Conservation (phyloP, 441 rosid genomes). For the Erodium texanum region DNA sequence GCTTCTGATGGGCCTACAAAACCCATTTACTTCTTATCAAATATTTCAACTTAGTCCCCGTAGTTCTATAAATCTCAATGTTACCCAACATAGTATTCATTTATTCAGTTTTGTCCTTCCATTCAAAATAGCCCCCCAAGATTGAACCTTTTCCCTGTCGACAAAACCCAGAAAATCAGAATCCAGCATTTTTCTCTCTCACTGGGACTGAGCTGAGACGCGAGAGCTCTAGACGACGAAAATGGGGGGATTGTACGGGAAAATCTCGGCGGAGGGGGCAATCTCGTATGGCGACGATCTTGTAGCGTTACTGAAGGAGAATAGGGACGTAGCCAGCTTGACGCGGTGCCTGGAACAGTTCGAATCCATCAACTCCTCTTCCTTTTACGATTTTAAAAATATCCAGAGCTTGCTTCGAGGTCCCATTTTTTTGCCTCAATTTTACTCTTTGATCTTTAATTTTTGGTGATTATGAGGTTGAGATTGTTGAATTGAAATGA, state of each 20-base stretch:
- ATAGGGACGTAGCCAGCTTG: slow-evolving; percentile 29
- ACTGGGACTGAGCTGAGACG: too few relatives aligned
- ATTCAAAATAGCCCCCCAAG: not conserved
- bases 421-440: slow-evolving; percentile 9
- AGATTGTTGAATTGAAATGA: not conserved
- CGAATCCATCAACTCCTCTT: slow-evolving; percentile 33
- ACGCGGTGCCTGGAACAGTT: slow-evolving; percentile 33
- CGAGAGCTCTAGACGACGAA: not conserved
- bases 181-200: not conserved
- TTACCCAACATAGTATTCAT: not conserved
- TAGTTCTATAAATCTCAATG: not conserved
- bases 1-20: not conserved
- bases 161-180: not conserved
- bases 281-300: slow-evolving; percentile 48
- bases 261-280: slow-evolving; percentile 37
- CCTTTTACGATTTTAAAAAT: slow-evolving; percentile 33
- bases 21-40: not conserved
- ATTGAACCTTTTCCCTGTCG: not conserved
- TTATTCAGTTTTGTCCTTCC: not conserved
- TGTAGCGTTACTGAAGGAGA: slow-evolving; percentile 37
- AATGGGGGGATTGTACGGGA: slow-evolving; percentile 39
- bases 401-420: slow-evolving; percentile 34
- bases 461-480: not conserved
- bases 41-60: not conserved
- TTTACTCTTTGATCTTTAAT: not conserved